These are phyloP conservation scores for Davidsoniella australis DNA, from an alignment of 2,329 filamentous ascomycete genomes.

Conservation along the genomic window DNA sequence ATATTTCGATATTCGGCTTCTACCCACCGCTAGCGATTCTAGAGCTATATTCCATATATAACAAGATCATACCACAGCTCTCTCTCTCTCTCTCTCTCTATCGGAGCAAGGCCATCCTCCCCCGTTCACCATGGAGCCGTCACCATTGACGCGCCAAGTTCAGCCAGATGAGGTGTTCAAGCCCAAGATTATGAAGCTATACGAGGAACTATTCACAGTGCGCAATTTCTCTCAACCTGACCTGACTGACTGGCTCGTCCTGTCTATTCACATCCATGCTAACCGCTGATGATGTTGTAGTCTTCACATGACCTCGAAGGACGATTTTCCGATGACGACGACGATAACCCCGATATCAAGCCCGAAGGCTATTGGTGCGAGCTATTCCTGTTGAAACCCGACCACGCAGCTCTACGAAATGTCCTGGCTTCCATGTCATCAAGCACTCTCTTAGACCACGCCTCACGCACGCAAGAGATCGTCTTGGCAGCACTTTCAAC, in stretches of 20 bases:
- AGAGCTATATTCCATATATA: not conserved
- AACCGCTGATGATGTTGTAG: not conserved
- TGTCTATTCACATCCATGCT: not conserved
- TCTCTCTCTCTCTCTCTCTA: not conserved
- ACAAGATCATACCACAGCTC: not conserved
- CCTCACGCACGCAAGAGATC: conserved; percentile 63
- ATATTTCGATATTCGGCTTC: no score
- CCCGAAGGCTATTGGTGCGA: conserved; percentile 91
- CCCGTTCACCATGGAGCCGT: conserved; percentile 54
- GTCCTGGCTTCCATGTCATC: conserved; percentile 55
- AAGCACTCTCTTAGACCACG: conserved; percentile 58
- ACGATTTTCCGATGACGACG: conserved; percentile 33
- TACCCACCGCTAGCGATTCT: no score
- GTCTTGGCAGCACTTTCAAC: conserved; percentile 30
- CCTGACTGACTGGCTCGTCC: not conserved
- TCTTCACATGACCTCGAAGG: not conserved
- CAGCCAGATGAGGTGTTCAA: conserved; percentile 70
- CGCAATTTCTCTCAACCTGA: conserved; percentile 6
- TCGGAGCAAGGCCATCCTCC: not conserved
- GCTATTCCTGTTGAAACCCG: conserved; percentile 80
- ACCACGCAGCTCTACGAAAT: conserved; percentile 47
- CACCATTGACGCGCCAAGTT: conserved; percentile 82
- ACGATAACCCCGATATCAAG: conserved; percentile 49
- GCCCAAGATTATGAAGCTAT: conserved; percentile 84
- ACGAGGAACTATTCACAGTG: conserved; percentile 69